A percentile compares a stretch with the other conserved stretches of the same genome.
Evolutionary conservation across 345 rosid species (phyloP).

Genomic region (Salix koriyanagi): DNA sequence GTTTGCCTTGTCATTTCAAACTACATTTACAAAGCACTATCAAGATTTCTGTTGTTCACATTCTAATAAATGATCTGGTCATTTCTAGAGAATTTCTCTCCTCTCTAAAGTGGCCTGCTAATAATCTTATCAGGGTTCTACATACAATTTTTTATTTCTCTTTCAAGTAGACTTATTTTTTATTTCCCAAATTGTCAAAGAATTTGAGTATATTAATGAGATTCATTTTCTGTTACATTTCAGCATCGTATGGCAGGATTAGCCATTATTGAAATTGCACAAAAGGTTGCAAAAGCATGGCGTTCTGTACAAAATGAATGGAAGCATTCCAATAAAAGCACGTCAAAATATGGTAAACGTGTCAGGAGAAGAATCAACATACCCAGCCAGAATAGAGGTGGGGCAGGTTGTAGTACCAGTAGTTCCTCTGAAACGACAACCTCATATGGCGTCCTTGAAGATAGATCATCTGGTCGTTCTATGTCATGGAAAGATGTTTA

Average conservation of each 20-base stretch:
- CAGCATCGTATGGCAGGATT: constrained; percentile 99
- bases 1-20: background rate
- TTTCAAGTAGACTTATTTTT: constrained; percentile 1
- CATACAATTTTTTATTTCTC: background rate
- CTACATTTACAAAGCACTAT: background rate
- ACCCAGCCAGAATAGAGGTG: constrained; percentile 90
- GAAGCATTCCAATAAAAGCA: constrained; percentile 58
- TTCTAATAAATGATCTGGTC: background rate
- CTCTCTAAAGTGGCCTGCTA: background rate
- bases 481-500: constrained; percentile 87
- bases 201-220: constrained; percentile 8
- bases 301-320: constrained; percentile 70
- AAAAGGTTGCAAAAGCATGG: constrained; percentile 87
- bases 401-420: constrained; percentile 92
- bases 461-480: constrained; percentile 53
- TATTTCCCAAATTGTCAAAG: background rate
- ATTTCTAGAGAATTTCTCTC: background rate
- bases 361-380: constrained; percentile 60
- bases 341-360: constrained; percentile 60
- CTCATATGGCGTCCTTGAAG: constrained; percentile 57
- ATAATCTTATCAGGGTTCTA: background rate
- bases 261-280: constrained; percentile 87
- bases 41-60: background rate
- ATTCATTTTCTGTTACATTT: constrained; percentile 27
- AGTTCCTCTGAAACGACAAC: constrained; percentile 61